Base-by-base conservation (phyloP, 2,329 filamentous ascomycete genomes). In the Didymella keratinophila region DNA sequence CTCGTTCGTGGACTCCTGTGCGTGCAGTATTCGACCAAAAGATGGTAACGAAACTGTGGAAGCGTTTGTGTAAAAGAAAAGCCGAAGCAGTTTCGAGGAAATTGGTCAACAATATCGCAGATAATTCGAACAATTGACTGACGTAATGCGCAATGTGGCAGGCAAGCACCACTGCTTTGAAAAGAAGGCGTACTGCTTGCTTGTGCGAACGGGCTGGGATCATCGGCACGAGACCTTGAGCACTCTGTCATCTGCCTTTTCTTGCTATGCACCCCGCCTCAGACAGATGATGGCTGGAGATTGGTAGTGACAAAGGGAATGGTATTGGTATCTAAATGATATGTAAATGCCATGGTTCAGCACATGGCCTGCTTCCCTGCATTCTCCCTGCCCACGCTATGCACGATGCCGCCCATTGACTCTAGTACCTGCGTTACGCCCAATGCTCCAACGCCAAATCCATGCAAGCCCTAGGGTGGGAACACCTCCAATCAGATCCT, bases 241-340 rank as follows among this genome's bases (percentile, higher is more conserved):
- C 7, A 25, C 4, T 25, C 23, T 7, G 7, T 4, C 23, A 25
- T 25, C n/a, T n/a, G n/a, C n/a, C n/a, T n/a, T n/a, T n/a, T n/a
- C n/a, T n/a, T n/a, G n/a, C n/a, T n/a, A n/a, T n/a, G n/a, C n/a
- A n/a, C 23, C 23, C 7, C 7, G 4, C 23, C 23, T 25, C 23
- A 25, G 4, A 12, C 6, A 14, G 14, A 11, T 32, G 11, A 32
- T 14, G 30, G 12, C 5, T 14, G 12, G 8, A 32, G 30, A 14
- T n/a, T 8, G 18, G 14, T 42, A 34, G 49, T 43, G 52, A 73
- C 71, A 72, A 71, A 73, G 44, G 68, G 69, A 64, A 71, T 68
- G 57, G 56, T 71, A 69, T 71, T 68, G 58, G 59, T 71, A 69
- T 71, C 49, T 65, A 64, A 64, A 55, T 57, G 65, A 65, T 66